Conservation (phyloP, 192 early-diverging fungal species). For the Coemansia sp. region DNA sequence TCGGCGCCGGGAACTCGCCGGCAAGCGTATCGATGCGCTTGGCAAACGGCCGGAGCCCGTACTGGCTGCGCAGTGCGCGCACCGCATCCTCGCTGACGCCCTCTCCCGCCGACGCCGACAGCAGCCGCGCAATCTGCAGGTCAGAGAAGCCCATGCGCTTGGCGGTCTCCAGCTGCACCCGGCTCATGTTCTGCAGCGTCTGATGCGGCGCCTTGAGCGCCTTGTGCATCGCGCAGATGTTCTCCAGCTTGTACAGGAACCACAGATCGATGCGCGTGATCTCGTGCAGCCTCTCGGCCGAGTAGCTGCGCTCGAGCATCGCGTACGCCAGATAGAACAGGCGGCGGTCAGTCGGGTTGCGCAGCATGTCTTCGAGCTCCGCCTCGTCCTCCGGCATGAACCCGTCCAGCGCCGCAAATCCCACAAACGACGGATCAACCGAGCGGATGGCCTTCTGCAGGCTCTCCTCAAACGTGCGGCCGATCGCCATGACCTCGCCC, state of each 20-base stretch:
- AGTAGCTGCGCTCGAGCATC: slow-evolving; percentile 76
- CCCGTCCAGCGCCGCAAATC: slow-evolving; percentile 67
- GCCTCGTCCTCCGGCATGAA: slow-evolving; percentile 31
- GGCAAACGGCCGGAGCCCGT: slow-evolving; percentile 83
- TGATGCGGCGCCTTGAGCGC: slow-evolving; percentile 55
- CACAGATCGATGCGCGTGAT: slow-evolving; percentile 88
- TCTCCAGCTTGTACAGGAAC: slow-evolving; percentile 89
- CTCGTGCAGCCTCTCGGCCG: slow-evolving; percentile 76
- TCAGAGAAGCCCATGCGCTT: slow-evolving; percentile 94
- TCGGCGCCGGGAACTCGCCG: slow-evolving; percentile 94
- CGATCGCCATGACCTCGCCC: slow-evolving; percentile 99
- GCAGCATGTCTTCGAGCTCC: slow-evolving; percentile 67
- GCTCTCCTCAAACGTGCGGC: slow-evolving; percentile 93
- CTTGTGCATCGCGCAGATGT: slow-evolving; percentile 68
- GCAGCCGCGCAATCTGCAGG: slow-evolving; percentile 72
- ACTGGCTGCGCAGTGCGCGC: slow-evolving; percentile 67
- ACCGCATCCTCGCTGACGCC: slow-evolving; percentile 66
- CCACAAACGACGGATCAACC: slow-evolving; percentile 90
- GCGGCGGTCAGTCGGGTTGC: slow-evolving; percentile 77
- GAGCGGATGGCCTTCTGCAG: slow-evolving; percentile 96
- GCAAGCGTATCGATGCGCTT: slow-evolving; percentile 97
- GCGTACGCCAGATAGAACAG: slow-evolving; percentile 84
- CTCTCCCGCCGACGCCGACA: slow-evolving; percentile 23
- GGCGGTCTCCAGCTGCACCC: slow-evolving; percentile 66
- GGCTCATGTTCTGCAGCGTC: slow-evolving; percentile 58